Evolutionary conservation across 2,329 filamentous ascomycete species (phyloP).

Genomic region (Aspergillus uvarum): DNA sequence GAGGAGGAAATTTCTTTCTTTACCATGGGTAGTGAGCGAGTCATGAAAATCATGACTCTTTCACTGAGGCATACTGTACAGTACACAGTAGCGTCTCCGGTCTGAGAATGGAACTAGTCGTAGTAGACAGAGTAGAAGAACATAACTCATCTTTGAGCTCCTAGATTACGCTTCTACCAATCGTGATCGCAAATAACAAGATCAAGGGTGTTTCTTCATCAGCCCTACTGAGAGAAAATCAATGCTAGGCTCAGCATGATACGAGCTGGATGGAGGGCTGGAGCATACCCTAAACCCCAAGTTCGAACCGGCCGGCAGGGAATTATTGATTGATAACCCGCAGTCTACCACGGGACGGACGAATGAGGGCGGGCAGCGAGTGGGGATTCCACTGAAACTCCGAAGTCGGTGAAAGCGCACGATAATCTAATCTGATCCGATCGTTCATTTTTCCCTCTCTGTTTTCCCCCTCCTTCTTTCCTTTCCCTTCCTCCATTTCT

Average conservation of each 20-base stretch:
- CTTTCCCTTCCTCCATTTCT: not conserved
- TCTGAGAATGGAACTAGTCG: no score
- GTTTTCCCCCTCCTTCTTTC: conserved; percentile 6
- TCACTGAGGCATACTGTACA: no score
- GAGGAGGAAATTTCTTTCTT: conserved; percentile 2
- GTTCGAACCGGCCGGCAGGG: not conserved
- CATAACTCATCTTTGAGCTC: no score
- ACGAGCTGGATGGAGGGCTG: no score
- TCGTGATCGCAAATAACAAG: no score
- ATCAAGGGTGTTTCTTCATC: not conserved
- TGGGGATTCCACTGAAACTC: conserved; percentile 11
- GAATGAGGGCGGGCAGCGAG: conserved; percentile 10
- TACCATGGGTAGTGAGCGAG: not conserved
- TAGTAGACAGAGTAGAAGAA: no score
- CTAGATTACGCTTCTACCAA: no score
- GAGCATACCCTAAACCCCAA: conserved; percentile 10
- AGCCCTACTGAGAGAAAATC: not conserved
- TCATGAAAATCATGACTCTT: not conserved
- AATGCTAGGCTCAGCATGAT: no score
- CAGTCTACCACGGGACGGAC: conserved; percentile 6
- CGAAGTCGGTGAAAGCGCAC: conserved; percentile 27
- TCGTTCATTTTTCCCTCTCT: conserved; percentile 16
- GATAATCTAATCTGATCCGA: conserved; percentile 38
- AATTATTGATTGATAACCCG: conserved; percentile 20
- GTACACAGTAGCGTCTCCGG: no score